Evolutionary conservation across 192 early-diverging fungal species (phyloP).

Genomic region (Pilobolus umbonatus): DNA sequence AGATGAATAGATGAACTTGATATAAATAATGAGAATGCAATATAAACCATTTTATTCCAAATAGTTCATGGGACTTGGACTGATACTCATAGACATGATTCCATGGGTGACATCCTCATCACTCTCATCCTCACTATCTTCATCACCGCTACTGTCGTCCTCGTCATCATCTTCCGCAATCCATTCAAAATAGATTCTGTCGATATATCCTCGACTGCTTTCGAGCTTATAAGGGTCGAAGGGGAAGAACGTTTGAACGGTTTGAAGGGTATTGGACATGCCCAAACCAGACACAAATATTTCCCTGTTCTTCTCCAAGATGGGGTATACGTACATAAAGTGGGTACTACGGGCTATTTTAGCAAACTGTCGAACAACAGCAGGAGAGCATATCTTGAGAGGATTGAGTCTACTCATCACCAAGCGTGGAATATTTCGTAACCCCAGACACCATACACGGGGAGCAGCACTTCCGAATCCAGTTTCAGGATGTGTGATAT

Average conservation of each 20-base stretch:
- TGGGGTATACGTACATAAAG: conserved; percentile 83
- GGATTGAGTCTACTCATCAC: conserved; percentile 77
- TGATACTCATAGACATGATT: conserved; percentile 53
- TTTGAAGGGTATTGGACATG: conserved; percentile 20
- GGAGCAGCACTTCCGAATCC: neutral
- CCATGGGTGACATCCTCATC: conserved; percentile 37
- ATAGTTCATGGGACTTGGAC: conserved; percentile 43
- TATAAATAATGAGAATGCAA: no score
- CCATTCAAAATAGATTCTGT: conserved; percentile 80
- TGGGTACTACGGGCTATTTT: conserved; percentile 69
- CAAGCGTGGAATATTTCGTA: conserved; percentile 65
- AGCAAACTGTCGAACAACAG: conserved; percentile 83
- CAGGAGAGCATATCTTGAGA: conserved; percentile 71
- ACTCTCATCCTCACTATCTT: conserved; percentile 31
- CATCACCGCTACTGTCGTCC: conserved; percentile 40
- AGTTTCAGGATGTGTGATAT: conserved; percentile 5
- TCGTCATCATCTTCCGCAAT: conserved; percentile 55
- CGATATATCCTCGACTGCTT: conserved; percentile 62
- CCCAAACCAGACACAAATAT: conserved; percentile 32
- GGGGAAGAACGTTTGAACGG: conserved; percentile 77
- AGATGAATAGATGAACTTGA: no score
- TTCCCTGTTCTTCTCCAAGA: conserved; percentile 62
- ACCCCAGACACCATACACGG: conserved; percentile 58
- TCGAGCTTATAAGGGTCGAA: conserved; percentile 87
- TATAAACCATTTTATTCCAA: conserved; percentile 10